These are phyloP conservation scores for Secale cereale DNA, from an alignment of 176 grass and related monocot species.

Conservation along the genomic window DNA sequence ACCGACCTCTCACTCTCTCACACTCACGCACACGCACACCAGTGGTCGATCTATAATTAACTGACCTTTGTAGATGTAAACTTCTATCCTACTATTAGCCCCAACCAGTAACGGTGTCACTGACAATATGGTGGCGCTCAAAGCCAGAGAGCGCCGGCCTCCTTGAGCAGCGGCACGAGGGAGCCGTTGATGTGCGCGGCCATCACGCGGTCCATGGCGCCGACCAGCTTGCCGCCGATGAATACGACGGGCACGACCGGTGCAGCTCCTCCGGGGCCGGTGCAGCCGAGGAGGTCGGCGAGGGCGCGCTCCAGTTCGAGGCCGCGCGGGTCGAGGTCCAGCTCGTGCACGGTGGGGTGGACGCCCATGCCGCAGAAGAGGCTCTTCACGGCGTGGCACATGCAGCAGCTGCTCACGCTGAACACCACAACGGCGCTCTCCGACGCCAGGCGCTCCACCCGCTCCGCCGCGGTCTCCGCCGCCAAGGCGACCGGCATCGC, in stretches of 20 bases:
- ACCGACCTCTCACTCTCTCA: slow-evolving; percentile 44
- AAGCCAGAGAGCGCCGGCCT: slow-evolving; percentile 95
- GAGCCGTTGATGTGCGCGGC: slow-evolving; percentile 92
- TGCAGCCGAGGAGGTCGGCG: slow-evolving; percentile 49
- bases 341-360: slow-evolving; percentile 86
- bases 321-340: slow-evolving; percentile 78
- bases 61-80: slow-evolving; percentile 39
- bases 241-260: slow-evolving; percentile 75
- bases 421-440: slow-evolving; percentile 98
- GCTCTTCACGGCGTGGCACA: slow-evolving; percentile 99
- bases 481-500: background rate
- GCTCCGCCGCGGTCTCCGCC: slow-evolving; percentile 60
- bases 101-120: background rate
- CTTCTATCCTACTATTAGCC: slow-evolving; percentile 21
- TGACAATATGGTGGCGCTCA: slow-evolving; percentile 7
- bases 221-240: slow-evolving; percentile 87
- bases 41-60: slow-evolving; percentile 31
- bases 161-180: slow-evolving; percentile 92
- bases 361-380: slow-evolving; percentile 99
- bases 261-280: background rate
- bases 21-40: slow-evolving; percentile 1
- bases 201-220: slow-evolving; percentile 96
- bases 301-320: slow-evolving; percentile 80
- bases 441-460: slow-evolving; percentile 78
- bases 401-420: slow-evolving; percentile 99